Evolutionary conservation across 345 rosid genomes (phyloP), one percentile per base, ranked within the genome.

Genomic region (Lepidium aucheri): DNA sequence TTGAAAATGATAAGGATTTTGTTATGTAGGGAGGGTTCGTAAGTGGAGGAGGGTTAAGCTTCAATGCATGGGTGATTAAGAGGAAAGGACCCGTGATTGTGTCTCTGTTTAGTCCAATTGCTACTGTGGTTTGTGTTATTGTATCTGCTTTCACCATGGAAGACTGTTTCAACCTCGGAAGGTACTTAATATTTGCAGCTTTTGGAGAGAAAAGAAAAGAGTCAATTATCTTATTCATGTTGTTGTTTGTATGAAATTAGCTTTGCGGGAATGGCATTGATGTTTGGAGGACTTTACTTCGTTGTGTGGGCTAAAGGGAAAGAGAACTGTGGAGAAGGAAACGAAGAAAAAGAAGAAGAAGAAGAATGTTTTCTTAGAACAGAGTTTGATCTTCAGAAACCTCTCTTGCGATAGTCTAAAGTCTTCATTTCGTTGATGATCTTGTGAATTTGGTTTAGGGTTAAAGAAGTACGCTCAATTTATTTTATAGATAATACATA

Each of bases 241-340:
- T n/a, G 41, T 53, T 52, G 13, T 44, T 0, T 63, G n/a, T 47
- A 26, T 64, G 40, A 22, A 55, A 47, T 74, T 76, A 95, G 95
- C 75, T 68, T 87, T 24, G 86, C 76, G 0, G 93, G 96, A 8
- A 95, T 95, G 97, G 70, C 78, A 49, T 58, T 89, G 40, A 88
- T 95, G 95, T 89, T 95, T 43, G 64, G 73, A 3, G 96, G 97
- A 35, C 87, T 88, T 14, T 91, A 94, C 73, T 77, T 79, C 2
- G 89, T 94, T 72, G 77, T 94, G 9, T 94, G 99, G 99, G 91
- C 95, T 8, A 94, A 94, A 77, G 82, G 88, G 46, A 90, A 91
- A 82, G 97, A 90, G 75, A 64, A 67, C 6, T 72, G 24, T 76
- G 51, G 57, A 3, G 68, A 67, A 52, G 59, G 33, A 30, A 30